Evolutionary conservation across 2,329 filamentous ascomycete genomes (phyloP).

Genomic region (Neofusicoccum laricinum): DNA sequence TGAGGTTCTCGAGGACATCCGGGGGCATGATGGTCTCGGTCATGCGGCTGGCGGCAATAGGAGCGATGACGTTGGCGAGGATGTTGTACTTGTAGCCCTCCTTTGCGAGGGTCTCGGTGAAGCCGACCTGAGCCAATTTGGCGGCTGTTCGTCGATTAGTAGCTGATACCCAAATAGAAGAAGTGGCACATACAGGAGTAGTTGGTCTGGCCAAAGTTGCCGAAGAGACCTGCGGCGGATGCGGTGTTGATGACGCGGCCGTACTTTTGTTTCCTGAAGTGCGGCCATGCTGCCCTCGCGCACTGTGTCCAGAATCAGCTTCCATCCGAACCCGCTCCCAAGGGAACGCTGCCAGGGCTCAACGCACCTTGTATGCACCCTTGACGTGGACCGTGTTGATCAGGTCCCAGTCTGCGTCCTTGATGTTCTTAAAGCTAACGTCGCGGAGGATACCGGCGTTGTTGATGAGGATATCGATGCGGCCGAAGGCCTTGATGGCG

Average conservation of each 20-base stretch:
- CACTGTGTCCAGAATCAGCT: slow-evolving; percentile 49
- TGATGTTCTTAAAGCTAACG: slow-evolving; percentile 98
- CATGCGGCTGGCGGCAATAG: slow-evolving; percentile 93
- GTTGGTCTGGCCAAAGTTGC: slow-evolving; percentile 92
- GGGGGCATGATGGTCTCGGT: slow-evolving; percentile 93
- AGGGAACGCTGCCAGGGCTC: too few relatives aligned
- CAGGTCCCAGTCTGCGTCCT: slow-evolving; percentile 93
- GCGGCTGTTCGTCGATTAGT: slow-evolving; percentile 58
- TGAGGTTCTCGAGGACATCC: slow-evolving; percentile 80
- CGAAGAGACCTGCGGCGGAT: slow-evolving; percentile 93
- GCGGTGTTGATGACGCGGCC: slow-evolving; percentile 95
- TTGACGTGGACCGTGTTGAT: slow-evolving; percentile 90
- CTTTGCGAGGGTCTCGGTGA: slow-evolving; percentile 96
- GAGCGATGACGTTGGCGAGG: slow-evolving; percentile 88
- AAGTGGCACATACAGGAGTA: slow-evolving; percentile 66
- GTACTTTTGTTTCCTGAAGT: slow-evolving; percentile 99
- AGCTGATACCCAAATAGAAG: neutral
- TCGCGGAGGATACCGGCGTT: slow-evolving; percentile 95
- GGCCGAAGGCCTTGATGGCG: slow-evolving; percentile 75
- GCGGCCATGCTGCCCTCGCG: slow-evolving; percentile 87
- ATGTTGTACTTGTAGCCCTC: slow-evolving; percentile 99
- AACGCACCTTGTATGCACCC: slow-evolving; percentile 76
- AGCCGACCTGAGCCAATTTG: slow-evolving; percentile 92
- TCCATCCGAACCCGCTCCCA: neutral
- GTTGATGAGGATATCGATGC: slow-evolving; percentile 94